Conservation (phyloP, 2,329 filamentous ascomycete species). For the Fusarium annulatum region DNA sequence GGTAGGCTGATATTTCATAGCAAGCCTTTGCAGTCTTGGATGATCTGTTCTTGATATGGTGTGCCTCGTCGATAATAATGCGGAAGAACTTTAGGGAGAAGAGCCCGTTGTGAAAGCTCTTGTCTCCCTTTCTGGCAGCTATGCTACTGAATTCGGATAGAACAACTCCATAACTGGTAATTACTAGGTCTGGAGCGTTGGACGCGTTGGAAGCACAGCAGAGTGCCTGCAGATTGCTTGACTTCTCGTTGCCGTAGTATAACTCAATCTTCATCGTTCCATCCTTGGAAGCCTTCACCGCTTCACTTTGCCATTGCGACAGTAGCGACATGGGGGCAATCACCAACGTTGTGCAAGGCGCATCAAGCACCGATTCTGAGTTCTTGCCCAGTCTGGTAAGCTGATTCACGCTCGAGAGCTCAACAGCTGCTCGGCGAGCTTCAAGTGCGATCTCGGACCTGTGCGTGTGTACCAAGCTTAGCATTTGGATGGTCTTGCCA, state of each 20-base stretch:
- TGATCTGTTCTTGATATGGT: conserved; percentile 88
- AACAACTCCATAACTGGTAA: conserved; percentile 93
- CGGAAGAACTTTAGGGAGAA: conserved; percentile 96
- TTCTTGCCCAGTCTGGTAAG: conserved; percentile 71
- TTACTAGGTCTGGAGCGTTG: conserved; percentile 87
- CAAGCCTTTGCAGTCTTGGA: conserved; percentile 97
- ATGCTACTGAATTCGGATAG: conserved; percentile 86
- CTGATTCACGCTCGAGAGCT: conserved; percentile 62
- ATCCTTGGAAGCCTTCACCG: conserved; percentile 86
- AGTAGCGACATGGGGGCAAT: conserved; percentile 97
- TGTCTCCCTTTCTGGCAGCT: conserved; percentile 72
- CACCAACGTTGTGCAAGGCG: conserved; percentile 91
- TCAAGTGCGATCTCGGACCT: conserved; percentile 65
- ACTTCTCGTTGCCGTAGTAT: conserved; percentile 92
- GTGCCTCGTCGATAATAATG: conserved; percentile 93
- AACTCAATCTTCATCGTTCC: conserved; percentile 86
- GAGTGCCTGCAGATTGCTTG: conserved; percentile 78
- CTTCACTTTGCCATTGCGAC: conserved; percentile 97
- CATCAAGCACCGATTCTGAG: conserved; percentile 69
- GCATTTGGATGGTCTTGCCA: conserved; percentile 98
- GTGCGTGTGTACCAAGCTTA: conserved; percentile 90
- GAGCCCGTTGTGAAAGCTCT: conserved; percentile 74
- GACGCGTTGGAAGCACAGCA: conserved; percentile 80
- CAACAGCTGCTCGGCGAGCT: conserved; percentile 47
- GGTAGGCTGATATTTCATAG: conserved; percentile 85